phyloP scores from a whole-genome alignment of 2,329 filamentous ascomycete species.

The Nannizzia gypsea region DNA sequence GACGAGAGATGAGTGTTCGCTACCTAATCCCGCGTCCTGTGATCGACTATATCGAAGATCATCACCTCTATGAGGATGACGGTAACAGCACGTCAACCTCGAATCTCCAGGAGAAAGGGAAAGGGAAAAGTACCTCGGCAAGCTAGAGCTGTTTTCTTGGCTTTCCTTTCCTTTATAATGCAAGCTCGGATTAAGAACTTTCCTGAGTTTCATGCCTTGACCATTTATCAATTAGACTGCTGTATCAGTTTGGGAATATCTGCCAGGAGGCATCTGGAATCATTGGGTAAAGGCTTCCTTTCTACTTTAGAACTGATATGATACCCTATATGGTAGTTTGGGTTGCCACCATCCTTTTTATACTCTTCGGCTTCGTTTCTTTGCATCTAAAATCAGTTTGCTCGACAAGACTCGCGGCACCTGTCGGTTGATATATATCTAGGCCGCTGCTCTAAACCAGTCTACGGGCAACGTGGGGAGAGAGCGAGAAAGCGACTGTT shows the following conservation, averaged over 20 bases:
- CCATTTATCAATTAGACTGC: background rate
- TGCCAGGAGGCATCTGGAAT: background rate
- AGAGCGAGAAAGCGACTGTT: background rate
- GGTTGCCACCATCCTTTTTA: background rate
- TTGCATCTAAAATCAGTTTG: background rate
- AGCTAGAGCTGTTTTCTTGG: background rate
- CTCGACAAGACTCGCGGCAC: background rate
- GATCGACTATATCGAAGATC: slow-evolving; percentile 59
- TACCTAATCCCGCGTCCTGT: slow-evolving; percentile 64
- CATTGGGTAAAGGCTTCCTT: background rate
- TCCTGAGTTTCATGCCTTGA: background rate
- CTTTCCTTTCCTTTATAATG: background rate
- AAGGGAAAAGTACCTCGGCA: background rate
- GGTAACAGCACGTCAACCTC: background rate
- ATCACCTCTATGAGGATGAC: slow-evolving; percentile 52
- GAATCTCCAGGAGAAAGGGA: slow-evolving; percentile 2
- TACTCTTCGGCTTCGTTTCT: background rate
- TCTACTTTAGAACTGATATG: background rate
- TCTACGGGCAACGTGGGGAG: background rate
- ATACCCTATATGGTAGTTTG: background rate
- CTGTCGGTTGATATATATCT: background rate
- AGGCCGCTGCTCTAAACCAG: background rate
- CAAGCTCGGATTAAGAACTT: background rate
- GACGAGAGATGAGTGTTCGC: slow-evolving; percentile 69
- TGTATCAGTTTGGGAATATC: background rate